Evolutionary conservation across 495 filamentous ascomycete genomes (phyloP).

Genomic region (Talaromyces nanjingensis): DNA sequence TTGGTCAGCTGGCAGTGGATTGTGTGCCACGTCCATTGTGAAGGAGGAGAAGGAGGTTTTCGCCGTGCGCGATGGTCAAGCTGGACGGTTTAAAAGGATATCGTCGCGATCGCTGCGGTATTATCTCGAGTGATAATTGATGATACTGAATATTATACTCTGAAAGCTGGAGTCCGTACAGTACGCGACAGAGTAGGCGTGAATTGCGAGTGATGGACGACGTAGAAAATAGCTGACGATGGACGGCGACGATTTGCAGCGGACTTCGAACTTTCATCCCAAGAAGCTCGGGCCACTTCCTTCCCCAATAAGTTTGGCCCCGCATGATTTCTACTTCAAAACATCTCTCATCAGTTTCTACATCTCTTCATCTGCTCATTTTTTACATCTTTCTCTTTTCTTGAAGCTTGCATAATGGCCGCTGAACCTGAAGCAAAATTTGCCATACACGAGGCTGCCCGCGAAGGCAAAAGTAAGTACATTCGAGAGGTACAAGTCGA

Average conservation of each 20-base stretch:
- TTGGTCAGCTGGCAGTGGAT: slow-evolving; percentile 29
- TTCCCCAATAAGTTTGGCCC: background rate
- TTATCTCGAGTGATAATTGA: background rate
- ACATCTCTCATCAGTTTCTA: background rate
- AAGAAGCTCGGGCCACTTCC: slow-evolving; percentile 9
- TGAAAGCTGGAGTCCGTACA: background rate
- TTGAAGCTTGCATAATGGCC: slow-evolving; percentile 25
- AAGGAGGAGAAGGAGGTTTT: background rate
- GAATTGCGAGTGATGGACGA: background rate
- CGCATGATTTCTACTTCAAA: background rate
- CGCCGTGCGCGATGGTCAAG: background rate
- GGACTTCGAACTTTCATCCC: slow-evolving; percentile 6
- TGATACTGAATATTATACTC: background rate
- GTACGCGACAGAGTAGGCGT: background rate
- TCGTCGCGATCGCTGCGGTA: background rate
- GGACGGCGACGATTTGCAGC: background rate
- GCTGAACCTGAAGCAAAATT: slow-evolving; percentile 51
- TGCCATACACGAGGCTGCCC: slow-evolving; percentile 80
- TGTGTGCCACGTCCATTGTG: slow-evolving; percentile 27
- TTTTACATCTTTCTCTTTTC: background rate
- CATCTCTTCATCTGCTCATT: background rate
- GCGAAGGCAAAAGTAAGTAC: slow-evolving; percentile 75
- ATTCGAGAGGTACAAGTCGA: background rate
- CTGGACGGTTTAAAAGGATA: background rate
- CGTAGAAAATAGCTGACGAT: background rate